A percentile compares a stretch with the other conserved stretches of the same genome.
phyloP scores from a whole-genome alignment of 805 yeast species.

The Brettanomyces naardenensis region DNA sequence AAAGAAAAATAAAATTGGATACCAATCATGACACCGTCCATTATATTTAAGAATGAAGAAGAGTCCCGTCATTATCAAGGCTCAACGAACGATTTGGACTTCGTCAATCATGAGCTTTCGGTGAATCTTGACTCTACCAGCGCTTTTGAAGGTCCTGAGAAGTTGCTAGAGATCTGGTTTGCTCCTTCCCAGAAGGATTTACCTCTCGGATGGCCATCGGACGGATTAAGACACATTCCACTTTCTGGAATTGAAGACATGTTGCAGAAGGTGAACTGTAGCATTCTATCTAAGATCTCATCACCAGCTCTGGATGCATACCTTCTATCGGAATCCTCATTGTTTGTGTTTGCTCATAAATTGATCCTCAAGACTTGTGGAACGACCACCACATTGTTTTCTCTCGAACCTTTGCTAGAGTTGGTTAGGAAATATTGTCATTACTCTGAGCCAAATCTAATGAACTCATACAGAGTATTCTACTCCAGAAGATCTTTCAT shows the following conservation, averaged over 20 bases:
- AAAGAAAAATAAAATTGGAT: not conserved
- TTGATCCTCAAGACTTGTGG: constrained; percentile 91
- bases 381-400: constrained; percentile 82
- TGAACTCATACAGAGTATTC: constrained; percentile 53
- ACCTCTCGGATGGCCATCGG: constrained; percentile 25
- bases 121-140: constrained; percentile 76
- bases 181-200: constrained; percentile 37
- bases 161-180: constrained; percentile 85
- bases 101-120: constrained; percentile 72
- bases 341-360: constrained; percentile 84
- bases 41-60: constrained; percentile 8
- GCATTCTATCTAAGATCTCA: constrained; percentile 72
- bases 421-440: constrained; percentile 33
- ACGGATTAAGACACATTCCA: constrained; percentile 58
- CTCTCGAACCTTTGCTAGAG: constrained; percentile 59
- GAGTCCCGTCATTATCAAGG: constrained; percentile 7
- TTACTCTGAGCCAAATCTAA: constrained; percentile 28
- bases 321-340: constrained; percentile 78
- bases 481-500: constrained; percentile 88
- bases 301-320: constrained; percentile 69
- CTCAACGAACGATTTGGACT: constrained; percentile 18
- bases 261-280: constrained; percentile 80
- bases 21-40: constrained; percentile 8
- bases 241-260: constrained; percentile 61
- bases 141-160: constrained; percentile 98